Conservation (phyloP, 2,329 filamentous ascomycete genomes). For the Fusarium sp. region DNA sequence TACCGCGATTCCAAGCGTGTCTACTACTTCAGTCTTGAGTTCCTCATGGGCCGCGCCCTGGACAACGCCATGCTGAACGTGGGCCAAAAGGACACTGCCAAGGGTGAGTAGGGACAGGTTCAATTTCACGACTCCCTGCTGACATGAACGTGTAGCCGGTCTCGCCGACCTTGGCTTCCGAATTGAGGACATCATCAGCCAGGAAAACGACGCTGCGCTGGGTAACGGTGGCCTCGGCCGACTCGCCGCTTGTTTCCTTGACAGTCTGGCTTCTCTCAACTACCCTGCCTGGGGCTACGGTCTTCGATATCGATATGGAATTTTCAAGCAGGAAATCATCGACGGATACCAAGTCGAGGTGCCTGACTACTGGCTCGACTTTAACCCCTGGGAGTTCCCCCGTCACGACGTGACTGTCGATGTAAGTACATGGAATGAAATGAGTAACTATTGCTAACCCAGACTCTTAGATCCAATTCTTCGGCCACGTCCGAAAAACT, state of each 20-base stretch:
- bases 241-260: constrained; percentile 95
- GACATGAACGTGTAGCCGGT: constrained; percentile 69
- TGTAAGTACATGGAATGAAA: constrained; percentile 54
- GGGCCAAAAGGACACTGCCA: constrained; percentile 85
- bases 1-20: constrained; percentile 90
- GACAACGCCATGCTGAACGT: constrained; percentile 99
- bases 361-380: constrained; percentile 98
- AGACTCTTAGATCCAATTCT: constrained; percentile 83
- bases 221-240: constrained; percentile 96
- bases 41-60: constrained; percentile 94
- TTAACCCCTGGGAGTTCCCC: constrained; percentile 99
- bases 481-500: constrained; percentile 82
- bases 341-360: constrained; percentile 98
- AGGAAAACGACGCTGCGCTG: constrained; percentile 95
- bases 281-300: constrained; percentile 98
- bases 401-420: constrained; percentile 95
- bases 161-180: constrained; percentile 92
- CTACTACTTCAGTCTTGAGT: constrained; percentile 97
- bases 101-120: constrained; percentile 63
- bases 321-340: constrained; percentile 99
- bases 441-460: constrained; percentile 8
- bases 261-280: constrained; percentile 94
- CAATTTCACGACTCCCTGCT: background rate
- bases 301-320: constrained; percentile 93
- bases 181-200: constrained; percentile 92